Conservation (phyloP, 352 stramenopile genomes). For the Pythium angustatum region DNA sequence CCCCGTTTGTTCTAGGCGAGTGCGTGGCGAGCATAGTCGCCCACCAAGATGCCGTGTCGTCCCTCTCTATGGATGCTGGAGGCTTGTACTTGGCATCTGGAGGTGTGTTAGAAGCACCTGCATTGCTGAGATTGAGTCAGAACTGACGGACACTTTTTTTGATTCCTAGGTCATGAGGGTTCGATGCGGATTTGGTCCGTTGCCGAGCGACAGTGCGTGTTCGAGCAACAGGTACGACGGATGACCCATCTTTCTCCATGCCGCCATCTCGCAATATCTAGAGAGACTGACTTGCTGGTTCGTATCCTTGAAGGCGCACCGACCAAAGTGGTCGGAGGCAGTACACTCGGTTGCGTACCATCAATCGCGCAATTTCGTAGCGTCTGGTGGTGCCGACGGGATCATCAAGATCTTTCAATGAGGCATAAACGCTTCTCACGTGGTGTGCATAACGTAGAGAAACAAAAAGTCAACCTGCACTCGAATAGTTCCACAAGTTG, state of each 20-base stretch:
- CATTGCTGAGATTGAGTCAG: too few relatives aligned
- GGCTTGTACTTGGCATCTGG: constrained; percentile 76
- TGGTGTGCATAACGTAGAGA: constrained; percentile 28
- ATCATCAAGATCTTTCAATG: constrained; percentile 89
- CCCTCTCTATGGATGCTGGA: constrained; percentile 73
- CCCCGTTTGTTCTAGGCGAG: too few relatives aligned
- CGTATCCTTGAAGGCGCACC: constrained; percentile 47
- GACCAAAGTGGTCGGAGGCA: constrained; percentile 80
- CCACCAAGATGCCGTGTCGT: constrained; percentile 82
- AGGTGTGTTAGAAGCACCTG: constrained; percentile 34
- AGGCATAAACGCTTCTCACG: constrained; percentile 11
- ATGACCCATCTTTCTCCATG: too few relatives aligned
- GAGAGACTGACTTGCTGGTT: not conserved
- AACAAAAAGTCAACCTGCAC: not conserved
- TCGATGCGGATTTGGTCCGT: constrained; percentile 85
- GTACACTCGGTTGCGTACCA: constrained; percentile 78
- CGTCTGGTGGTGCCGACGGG: constrained; percentile 75
- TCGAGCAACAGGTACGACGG: constrained; percentile 69
- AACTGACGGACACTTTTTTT: not conserved
- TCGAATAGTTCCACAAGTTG: constrained; percentile 32
- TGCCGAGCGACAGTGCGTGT: constrained; percentile 80
- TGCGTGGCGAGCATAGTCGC: constrained; percentile 76
- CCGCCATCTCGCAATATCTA: too few relatives aligned
- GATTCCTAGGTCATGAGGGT: constrained; percentile 66
- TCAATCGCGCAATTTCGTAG: constrained; percentile 79